phyloP scores from a whole-genome alignment of 2,329 filamentous ascomycete species.

The Fusarium sp. region DNA sequence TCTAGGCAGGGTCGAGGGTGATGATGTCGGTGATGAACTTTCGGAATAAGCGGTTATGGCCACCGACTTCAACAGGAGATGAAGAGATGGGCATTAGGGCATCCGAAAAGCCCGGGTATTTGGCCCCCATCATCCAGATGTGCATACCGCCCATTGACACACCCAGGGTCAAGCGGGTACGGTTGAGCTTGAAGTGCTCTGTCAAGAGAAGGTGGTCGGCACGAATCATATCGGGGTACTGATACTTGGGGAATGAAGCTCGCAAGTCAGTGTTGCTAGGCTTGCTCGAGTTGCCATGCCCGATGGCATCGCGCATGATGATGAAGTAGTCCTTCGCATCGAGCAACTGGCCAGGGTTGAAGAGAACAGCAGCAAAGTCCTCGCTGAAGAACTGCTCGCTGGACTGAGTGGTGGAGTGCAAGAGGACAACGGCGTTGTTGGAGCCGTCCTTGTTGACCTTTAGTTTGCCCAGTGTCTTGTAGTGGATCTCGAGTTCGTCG shows the following conservation, averaged over 20 bases:
- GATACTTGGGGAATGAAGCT: constrained; percentile 20
- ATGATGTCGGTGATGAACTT: constrained; percentile 33
- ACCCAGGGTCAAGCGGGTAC: constrained; percentile 10
- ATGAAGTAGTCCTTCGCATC: constrained; percentile 24
- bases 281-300: constrained; percentile 33
- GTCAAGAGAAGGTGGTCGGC: constrained; percentile 6
- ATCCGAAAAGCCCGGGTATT: constrained; percentile 9
- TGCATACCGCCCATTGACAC: constrained; percentile 37
- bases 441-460: constrained; percentile 16
- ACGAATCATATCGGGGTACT: constrained; percentile 20
- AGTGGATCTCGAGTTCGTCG: constrained; percentile 15
- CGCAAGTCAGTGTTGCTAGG: constrained; percentile 17
- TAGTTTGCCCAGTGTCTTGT: constrained; percentile 30
- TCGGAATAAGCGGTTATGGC: constrained; percentile 21
- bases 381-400: constrained; percentile 14
- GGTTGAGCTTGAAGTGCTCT: constrained; percentile 21
- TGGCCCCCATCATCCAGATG: constrained; percentile 23
- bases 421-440: constrained; percentile 28
- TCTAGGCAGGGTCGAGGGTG: constrained; percentile 18
- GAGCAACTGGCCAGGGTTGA: constrained; percentile 23
- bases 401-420: not conserved
- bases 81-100: constrained; percentile 29
- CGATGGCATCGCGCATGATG: constrained; percentile 30
- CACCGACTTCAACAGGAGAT: constrained; percentile 15
- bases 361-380: constrained; percentile 16